A percentile compares a stretch with the other conserved stretches of the same genome.
Evolutionary conservation across 371 early-diverging fungal species (phyloP).

Genomic region (Circinella umbellata): DNA sequence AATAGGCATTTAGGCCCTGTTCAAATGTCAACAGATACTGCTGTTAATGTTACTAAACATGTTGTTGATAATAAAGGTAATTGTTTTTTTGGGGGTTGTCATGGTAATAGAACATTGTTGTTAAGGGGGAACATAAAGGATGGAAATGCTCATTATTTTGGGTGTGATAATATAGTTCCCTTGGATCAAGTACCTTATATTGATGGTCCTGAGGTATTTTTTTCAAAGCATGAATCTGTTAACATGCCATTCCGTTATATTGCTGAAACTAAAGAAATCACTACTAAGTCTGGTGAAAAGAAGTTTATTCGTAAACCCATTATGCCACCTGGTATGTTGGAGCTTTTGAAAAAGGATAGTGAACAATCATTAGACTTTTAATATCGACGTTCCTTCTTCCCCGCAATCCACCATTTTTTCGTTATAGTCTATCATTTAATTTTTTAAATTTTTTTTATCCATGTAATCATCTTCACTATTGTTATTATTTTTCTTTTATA

Average conservation of each 20-base stretch:
- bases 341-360: constrained; percentile 74
- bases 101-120: too few species aligned
- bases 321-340: constrained; percentile 81
- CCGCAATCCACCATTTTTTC: not conserved
- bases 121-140: too few species aligned
- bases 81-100: too few species aligned
- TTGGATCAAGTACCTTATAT: constrained; percentile 70
- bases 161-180: constrained; percentile 41
- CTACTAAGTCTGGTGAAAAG: constrained; percentile 50
- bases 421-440: not conserved
- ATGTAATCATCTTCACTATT: not conserved
- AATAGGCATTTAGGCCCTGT: constrained; percentile 77
- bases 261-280: constrained; percentile 51
- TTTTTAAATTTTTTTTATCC: not conserved
- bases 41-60: constrained; percentile 65
- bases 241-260: constrained; percentile 79
- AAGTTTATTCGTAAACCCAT: constrained; percentile 64
- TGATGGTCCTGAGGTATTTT: constrained; percentile 77
- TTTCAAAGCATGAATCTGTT: constrained; percentile 73
- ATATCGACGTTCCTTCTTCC: not conserved
- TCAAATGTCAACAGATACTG: constrained; percentile 81
- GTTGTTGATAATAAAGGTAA: constrained; percentile 63
- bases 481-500: too few species aligned
- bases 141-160: not conserved
- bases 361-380: constrained; percentile 66